Percentiles rank a stretch among this genome's conserved stretches.
Evolutionary conservation across 768 basidiomycete genomes (phyloP).

Genomic region (Podaxis rugospora): DNA sequence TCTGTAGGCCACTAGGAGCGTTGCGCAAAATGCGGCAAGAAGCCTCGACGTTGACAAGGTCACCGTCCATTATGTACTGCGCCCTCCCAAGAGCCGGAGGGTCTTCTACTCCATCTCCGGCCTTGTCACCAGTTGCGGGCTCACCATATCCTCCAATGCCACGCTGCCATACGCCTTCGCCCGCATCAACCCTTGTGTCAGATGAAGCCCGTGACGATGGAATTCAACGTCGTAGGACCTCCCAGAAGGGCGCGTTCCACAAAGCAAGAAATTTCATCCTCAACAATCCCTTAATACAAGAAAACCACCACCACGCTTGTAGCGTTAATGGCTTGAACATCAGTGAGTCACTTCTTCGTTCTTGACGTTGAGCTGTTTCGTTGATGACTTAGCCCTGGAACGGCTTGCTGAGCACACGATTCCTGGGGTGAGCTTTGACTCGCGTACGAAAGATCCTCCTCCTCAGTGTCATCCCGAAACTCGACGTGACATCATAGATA

Average conservation of each 20-base stretch:
- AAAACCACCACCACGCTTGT: neutral
- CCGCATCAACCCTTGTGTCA: neutral
- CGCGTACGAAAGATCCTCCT: neutral
- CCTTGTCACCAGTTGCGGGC: neutral
- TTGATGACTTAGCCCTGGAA: neutral
- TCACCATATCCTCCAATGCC: neutral
- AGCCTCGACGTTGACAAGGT: neutral
- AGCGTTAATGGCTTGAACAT: neutral
- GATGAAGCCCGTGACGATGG: neutral
- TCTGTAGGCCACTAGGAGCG: neutral
- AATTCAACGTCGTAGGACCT: neutral
- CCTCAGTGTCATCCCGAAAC: constrained; percentile 2
- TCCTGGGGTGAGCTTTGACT: neutral
- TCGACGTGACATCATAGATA: neutral
- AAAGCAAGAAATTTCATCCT: neutral
- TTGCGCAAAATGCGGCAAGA: neutral
- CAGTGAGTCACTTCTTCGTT: neutral
- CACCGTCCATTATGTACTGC: neutral
- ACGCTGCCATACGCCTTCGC: neutral
- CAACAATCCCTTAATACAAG: neutral
- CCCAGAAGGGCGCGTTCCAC: neutral
- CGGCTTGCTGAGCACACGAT: neutral
- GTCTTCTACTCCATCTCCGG: neutral
- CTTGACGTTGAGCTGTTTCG: neutral
- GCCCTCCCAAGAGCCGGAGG: neutral